These are phyloP conservation scores for Mrakia blollopis DNA, from an alignment of 768 basidiomycete species.

Conservation along the genomic window DNA sequence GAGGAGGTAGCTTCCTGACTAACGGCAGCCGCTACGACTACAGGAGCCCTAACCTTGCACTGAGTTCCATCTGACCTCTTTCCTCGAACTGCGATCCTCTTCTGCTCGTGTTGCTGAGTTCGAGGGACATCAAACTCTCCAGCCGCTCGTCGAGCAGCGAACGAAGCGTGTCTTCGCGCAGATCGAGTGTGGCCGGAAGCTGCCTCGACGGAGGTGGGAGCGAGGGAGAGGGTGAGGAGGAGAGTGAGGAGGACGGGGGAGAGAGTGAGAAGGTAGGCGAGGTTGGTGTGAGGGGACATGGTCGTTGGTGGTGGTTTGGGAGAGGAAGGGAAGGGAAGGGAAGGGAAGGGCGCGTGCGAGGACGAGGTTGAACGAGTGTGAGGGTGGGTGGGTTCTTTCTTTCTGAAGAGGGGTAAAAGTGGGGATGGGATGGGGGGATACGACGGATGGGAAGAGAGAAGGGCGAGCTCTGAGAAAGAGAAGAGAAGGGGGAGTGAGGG, in stretches of 20 bases:
- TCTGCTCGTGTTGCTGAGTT: not conserved
- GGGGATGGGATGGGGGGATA: not conserved
- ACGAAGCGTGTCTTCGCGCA: conserved; percentile 20
- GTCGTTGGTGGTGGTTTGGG: not conserved
- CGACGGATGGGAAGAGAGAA: not conserved
- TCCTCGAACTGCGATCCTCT: conserved; percentile 7
- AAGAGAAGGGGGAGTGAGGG: not conserved
- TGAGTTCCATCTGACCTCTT: conserved; percentile 24
- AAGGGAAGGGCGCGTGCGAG: not conserved
- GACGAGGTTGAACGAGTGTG: conserved; percentile 6
- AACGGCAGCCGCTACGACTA: not conserved
- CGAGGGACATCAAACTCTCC: conserved; percentile 16
- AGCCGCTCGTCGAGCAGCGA: conserved; percentile 25
- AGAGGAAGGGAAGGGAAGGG: not conserved
- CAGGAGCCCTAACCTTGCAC: conserved; percentile 18
- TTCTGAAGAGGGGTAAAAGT: not conserved
- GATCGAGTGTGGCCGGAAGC: not conserved
- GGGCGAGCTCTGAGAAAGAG: not conserved
- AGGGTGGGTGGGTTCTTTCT: not conserved
- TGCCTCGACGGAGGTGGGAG: conserved; percentile 13
- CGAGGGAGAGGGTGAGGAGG: conserved; percentile 21
- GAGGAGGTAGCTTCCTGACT: not conserved
- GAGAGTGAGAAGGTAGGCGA: conserved; percentile 10
- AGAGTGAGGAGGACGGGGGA: conserved; percentile 10
- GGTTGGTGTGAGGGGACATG: conserved; percentile 7